Percentiles rank a stretch among this genome's conserved stretches.
These are phyloP conservation scores for Cantharellus anzutake DNA, from an alignment of 768 basidiomycete species.

Conservation along the genomic window DNA sequence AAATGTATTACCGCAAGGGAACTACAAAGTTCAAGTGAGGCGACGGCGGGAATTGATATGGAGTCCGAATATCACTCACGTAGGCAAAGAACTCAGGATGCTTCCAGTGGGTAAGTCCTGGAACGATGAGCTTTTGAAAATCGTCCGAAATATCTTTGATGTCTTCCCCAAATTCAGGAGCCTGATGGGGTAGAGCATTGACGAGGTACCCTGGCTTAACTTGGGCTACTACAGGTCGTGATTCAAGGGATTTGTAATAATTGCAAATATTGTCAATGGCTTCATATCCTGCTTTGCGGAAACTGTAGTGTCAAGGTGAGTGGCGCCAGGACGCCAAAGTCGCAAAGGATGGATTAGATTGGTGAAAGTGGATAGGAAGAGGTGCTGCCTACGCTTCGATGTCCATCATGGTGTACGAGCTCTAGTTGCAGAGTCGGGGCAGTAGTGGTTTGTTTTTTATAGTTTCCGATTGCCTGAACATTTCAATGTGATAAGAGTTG, in stretches of 20 bases:
- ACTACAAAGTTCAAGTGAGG: slow-evolving; percentile 14
- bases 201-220: slow-evolving; percentile 75
- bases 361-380: no score
- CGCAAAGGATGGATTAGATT: neutral
- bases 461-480: no score
- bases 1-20: slow-evolving; percentile 60
- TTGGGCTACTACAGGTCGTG: slow-evolving; percentile 42
- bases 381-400: neutral
- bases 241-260: slow-evolving; percentile 52
- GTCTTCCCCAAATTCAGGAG: slow-evolving; percentile 55
- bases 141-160: slow-evolving; percentile 57
- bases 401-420: neutral
- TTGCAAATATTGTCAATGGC: slow-evolving; percentile 48
- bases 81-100: slow-evolving; percentile 82
- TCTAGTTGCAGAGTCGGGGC: no score
- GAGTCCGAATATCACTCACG: neutral
- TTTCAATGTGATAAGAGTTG: no score
- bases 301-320: neutral
- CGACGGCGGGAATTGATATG: neutral
- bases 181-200: slow-evolving; percentile 43
- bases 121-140: slow-evolving; percentile 30
- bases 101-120: slow-evolving; percentile 71
- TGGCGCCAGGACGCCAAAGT: neutral
- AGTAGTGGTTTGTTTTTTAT: no score
- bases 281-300: neutral